Evolutionary conservation across 73 alveolate genomes (phyloP), one percentile per base, ranked within the genome.

Genomic region (Paramecium sexaurelia): DNA sequence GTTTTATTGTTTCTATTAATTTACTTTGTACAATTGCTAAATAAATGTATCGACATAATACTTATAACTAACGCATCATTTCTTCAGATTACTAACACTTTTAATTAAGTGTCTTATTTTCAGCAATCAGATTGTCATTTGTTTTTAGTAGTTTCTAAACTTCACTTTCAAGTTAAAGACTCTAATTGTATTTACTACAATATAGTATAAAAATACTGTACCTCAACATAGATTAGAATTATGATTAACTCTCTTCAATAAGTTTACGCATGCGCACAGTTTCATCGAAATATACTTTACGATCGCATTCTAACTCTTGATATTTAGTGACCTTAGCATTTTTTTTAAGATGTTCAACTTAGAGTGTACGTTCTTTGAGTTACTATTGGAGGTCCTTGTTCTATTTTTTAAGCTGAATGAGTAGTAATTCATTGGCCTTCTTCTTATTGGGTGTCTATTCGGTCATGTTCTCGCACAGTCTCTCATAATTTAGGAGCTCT

Each of bases 401-500:
- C 29, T 78, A 22, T 41, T 78, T 78, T 61, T 45, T 78, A 20
- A 78, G 55, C 41, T 78, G 75, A 19, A 40, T 39, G 5, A 78
- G 43, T 29, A 78, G 17, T n/a, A 45, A 78, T 17, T 78, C 90
- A 78, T 78, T n/a, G 71, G 75, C 71, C n/a, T 73, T 73, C 36
- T 27, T 73, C 67, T 73, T 33, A 10, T 39, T 39, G 7, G 87
- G 66, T 73, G 57, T 73, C 19, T 73, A 36, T 19, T 73, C 57
- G 17, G 36, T 36, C 56, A 73, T 73, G 66, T 78, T 39, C 20
- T 78, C 90, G 20, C 90, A 78, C 5, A 78, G 40, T 78, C 71
- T 78, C 55, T 78, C 90, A 43, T 78, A 78, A 19, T 61, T 78
- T 9, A 29, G 55, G 27, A 78, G 68, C 55, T 78, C 90, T 78